phyloP scores from a whole-genome alignment of 441 rosid species.

The Croton setiger region DNA sequence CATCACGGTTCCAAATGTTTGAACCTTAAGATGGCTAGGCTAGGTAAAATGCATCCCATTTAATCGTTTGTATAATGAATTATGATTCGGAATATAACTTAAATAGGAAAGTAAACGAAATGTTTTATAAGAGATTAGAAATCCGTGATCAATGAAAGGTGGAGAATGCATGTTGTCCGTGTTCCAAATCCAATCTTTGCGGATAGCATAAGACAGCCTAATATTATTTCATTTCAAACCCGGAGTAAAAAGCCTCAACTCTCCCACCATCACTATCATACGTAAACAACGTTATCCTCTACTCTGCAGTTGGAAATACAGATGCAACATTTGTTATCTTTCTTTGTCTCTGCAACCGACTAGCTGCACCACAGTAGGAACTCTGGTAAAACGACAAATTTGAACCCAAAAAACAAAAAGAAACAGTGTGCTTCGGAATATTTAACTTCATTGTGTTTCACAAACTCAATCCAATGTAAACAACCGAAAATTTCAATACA shows the following conservation, averaged over 20 bases:
- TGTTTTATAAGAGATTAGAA: slow-evolving; percentile 1
- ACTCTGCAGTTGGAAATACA: neutral
- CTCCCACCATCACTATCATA: neutral
- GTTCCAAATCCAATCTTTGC: neutral
- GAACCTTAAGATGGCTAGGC: too few species aligned
- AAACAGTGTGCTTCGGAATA: slow-evolving; percentile 1
- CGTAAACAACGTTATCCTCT: neutral
- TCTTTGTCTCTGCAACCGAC: neutral
- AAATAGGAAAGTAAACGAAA: neutral
- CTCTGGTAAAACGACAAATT: neutral
- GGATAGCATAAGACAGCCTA: slow-evolving; percentile 11
- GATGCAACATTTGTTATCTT: neutral
- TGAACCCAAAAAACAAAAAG: neutral
- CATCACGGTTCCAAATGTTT: too few species aligned
- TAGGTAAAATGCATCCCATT: too few species aligned
- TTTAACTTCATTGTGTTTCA: neutral
- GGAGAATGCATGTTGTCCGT: neutral
- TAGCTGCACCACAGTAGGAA: neutral
- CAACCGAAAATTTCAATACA: slow-evolving; percentile 8
- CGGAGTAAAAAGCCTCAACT: neutral
- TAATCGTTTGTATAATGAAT: too few species aligned
- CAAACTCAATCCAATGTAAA: neutral
- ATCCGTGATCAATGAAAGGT: slow-evolving; percentile 7
- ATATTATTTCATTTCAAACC: too few species aligned
- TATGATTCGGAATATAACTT: too few species aligned